Conservation (phyloP, 139 green algal genomes). For the Micractinium sp. region DNA sequence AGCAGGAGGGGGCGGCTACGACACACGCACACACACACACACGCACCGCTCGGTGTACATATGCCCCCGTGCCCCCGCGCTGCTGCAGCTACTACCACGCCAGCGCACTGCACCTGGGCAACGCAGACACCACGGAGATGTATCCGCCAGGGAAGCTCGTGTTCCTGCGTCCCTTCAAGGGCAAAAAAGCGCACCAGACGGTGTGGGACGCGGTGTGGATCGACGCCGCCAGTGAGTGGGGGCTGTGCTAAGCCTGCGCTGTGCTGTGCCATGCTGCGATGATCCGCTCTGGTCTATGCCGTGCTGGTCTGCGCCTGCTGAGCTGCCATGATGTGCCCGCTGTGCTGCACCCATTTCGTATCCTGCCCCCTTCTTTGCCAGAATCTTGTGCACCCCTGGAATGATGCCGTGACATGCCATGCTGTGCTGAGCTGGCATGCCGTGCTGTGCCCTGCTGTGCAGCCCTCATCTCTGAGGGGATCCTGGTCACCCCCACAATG, state of each 20-base stretch:
- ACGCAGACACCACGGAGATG: slow-evolving; percentile 17
- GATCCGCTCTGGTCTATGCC: background rate
- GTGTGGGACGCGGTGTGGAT: slow-evolving; percentile 52
- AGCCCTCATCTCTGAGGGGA: slow-evolving; percentile 47
- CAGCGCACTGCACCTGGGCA: slow-evolving; percentile 27
- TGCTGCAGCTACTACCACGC: slow-evolving; percentile 25
- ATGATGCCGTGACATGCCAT: background rate
- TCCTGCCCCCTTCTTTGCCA: background rate
- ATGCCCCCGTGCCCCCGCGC: background rate
- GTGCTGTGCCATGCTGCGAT: background rate
- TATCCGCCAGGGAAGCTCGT: slow-evolving; percentile 40
- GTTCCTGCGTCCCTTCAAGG: slow-evolving; percentile 47
- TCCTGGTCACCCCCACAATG: slow-evolving; percentile 44
- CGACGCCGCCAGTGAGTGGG: slow-evolving; percentile 22
- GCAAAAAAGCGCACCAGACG: background rate
- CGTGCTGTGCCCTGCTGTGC: background rate
- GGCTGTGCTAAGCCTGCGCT: background rate
- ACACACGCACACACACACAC: background rate
- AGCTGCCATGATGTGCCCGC: background rate
- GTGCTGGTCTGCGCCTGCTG: too few species aligned
- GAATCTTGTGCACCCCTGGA: too few species aligned
- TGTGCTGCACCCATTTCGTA: background rate
- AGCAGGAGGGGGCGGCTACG: too few species aligned
- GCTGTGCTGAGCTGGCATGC: background rate
- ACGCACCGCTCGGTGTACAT: background rate